Evolutionary conservation across 2,329 filamentous ascomycete species (phyloP).

Genomic region (Byssoonygena ceratinophila): DNA sequence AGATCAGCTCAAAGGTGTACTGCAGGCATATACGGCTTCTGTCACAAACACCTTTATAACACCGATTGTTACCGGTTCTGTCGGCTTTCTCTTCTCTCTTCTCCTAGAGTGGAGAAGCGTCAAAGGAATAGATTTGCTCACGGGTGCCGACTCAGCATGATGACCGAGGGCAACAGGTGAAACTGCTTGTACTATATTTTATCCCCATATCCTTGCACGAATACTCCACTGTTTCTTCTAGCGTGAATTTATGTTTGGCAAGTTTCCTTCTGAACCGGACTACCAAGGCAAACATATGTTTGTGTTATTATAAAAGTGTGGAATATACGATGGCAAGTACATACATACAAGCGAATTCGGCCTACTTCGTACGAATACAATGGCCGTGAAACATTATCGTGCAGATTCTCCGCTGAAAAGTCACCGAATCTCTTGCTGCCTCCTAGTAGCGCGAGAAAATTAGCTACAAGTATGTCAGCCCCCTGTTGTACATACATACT

Average conservation of each 20-base stretch:
- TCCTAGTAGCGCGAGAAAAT: neutral
- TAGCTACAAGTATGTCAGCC: neutral
- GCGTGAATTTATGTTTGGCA: neutral
- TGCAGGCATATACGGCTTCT: constrained; percentile 53
- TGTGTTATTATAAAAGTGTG: neutral
- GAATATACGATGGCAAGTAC: neutral
- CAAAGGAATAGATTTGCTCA: neutral
- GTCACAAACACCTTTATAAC: constrained; percentile 52
- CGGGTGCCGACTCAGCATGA: neutral
- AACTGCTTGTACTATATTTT: neutral
- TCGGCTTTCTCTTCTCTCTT: constrained; percentile 46
- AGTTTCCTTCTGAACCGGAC: neutral
- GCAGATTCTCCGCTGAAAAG: neutral
- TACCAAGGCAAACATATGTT: neutral
- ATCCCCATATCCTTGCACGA: neutral
- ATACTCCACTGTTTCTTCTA: neutral
- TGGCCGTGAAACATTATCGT: neutral
- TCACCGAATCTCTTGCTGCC: neutral
- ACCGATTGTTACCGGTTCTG: constrained; percentile 43
- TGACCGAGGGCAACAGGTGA: neutral
- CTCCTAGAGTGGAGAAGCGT: constrained; percentile 47
- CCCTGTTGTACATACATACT: neutral
- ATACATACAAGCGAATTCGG: neutral
- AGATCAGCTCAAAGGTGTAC: constrained; percentile 44
- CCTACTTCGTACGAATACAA: neutral